Conservation (phyloP, 805 yeast species). For the Sporopachydermia quercuum region DNA sequence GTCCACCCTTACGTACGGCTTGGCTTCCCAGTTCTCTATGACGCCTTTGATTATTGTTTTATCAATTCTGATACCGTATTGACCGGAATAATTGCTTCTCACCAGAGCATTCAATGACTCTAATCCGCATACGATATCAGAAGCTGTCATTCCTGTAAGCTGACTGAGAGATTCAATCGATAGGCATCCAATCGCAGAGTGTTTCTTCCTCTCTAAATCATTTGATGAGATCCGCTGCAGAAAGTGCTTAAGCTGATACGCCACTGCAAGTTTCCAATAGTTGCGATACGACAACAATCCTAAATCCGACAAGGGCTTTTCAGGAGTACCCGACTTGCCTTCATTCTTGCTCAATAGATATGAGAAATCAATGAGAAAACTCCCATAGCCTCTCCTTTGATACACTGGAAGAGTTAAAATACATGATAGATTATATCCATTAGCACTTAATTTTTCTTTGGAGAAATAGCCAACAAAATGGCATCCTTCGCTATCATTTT, state of each 20-base stretch:
- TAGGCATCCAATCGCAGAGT: slow-evolving; percentile 12
- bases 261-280: slow-evolving; percentile 66
- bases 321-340: slow-evolving; percentile 80
- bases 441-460: slow-evolving; percentile 64
- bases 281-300: slow-evolving; percentile 77
- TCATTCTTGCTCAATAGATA: slow-evolving; percentile 66
- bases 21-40: slow-evolving; percentile 36
- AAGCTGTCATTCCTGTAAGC: slow-evolving; percentile 71
- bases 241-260: slow-evolving; percentile 27
- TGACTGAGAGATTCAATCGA: slow-evolving; percentile 50
- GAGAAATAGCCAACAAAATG: slow-evolving; percentile 92
- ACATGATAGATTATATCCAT: slow-evolving; percentile 78
- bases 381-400: slow-evolving; percentile 84
- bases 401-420: slow-evolving; percentile 78
- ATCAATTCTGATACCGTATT: slow-evolving; percentile 41
- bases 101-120: slow-evolving; percentile 60
- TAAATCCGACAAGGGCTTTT: slow-evolving; percentile 79
- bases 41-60: slow-evolving; percentile 25
- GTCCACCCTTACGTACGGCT: slow-evolving; percentile 30
- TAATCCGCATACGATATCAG: slow-evolving; percentile 77
- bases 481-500: slow-evolving; percentile 38
- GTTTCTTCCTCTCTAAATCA: slow-evolving; percentile 1
- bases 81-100: slow-evolving; percentile 26
- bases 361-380: slow-evolving; percentile 76
- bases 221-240: slow-evolving; percentile 4